Evolutionary conservation across 1,284 basidiomycete genomes (phyloP).

Genomic region (Microbotryomycetes sp.): DNA sequence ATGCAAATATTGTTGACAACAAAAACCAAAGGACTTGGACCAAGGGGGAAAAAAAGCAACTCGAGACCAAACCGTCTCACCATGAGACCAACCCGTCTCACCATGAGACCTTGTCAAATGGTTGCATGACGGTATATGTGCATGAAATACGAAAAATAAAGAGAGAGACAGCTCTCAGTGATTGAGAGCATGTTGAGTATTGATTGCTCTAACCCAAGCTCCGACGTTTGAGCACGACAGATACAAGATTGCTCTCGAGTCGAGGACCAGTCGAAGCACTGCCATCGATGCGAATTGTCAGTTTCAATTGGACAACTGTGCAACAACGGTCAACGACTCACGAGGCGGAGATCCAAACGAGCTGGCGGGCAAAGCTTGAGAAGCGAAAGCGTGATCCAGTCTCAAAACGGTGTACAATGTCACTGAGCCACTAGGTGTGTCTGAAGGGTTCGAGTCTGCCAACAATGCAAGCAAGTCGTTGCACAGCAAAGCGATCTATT

Average conservation of each 20-base stretch:
- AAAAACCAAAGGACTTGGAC: too few relatives aligned
- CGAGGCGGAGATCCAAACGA: conserved; percentile 15
- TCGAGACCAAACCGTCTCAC: too few relatives aligned
- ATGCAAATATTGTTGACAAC: too few relatives aligned
- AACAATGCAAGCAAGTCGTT: conserved; percentile 88
- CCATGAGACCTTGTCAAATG: too few relatives aligned
- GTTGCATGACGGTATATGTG: too few relatives aligned
- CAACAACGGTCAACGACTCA: conserved; percentile 9
- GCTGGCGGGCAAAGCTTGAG: conserved; percentile 32
- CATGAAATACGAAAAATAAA: neutral
- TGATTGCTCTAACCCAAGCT: neutral
- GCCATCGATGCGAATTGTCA: neutral
- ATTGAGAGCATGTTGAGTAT: neutral
- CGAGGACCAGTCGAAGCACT: conserved; percentile 68
- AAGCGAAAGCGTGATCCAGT: conserved; percentile 49
- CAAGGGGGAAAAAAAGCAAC: too few relatives aligned
- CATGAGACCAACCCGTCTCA: too few relatives aligned
- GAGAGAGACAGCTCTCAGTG: too few relatives aligned
- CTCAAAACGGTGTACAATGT: conserved; percentile 88
- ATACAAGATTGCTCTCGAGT: conserved; percentile 86
- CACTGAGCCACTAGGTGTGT: conserved; percentile 61
- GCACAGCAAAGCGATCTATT: conserved; percentile 57
- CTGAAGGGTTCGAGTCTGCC: conserved; percentile 68
- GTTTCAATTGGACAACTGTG: too few relatives aligned
- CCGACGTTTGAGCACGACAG: conserved; percentile 65